Evolutionary conservation across 2,329 filamentous ascomycete genomes (phyloP), one percentile per base, ranked within the genome.

Genomic region (Arthrobotrys sphaeroides): DNA sequence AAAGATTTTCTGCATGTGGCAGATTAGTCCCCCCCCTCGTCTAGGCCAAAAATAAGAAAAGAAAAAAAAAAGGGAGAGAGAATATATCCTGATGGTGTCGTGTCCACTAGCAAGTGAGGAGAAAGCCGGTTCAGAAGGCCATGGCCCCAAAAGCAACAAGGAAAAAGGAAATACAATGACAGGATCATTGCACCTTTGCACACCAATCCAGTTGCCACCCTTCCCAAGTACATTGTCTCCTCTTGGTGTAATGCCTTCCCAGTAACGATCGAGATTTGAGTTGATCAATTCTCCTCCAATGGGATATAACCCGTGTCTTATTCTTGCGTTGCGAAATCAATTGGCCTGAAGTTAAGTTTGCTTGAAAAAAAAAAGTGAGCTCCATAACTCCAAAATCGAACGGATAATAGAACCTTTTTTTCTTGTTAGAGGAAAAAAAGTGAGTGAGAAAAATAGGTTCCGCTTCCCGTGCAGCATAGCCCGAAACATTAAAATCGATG

Each of bases 281-380:
- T 75, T 75, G 72, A 69, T 68, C 72, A 75, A 75, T 75, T 75
- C 72, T 75, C 72, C 72, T 75, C 72, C 72, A 75, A 75, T 75
- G 72, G 72, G 72, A 75, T 75, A 75, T 67, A 75, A 69, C 72
- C 72, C 72, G 72, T 69, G 64, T 75, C 72, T 75, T 68, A 68
- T 57, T 53, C 57, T 75, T 75, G 72, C 72, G 72, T 75, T 75
- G 72, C 59, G 62, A 57, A 69, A 43, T 75, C 72, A 64, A 75
- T 75, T 75, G 70, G 69, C 62, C 70, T 67, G 72, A 69, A 62
- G 72, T 69, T 62, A 62, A 64, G 70, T 68, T 68, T 69, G 72
- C 57, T n/a, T n/a, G n/a, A n/a, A n/a, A 62, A 55, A 74, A 64
- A 73, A 69, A 75, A 75, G 72, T 59, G 72, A 75, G 72, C 72